Base-by-base conservation (phyloP, 805 yeast genomes). In the Tetrapisispora namnaoensis region DNA sequence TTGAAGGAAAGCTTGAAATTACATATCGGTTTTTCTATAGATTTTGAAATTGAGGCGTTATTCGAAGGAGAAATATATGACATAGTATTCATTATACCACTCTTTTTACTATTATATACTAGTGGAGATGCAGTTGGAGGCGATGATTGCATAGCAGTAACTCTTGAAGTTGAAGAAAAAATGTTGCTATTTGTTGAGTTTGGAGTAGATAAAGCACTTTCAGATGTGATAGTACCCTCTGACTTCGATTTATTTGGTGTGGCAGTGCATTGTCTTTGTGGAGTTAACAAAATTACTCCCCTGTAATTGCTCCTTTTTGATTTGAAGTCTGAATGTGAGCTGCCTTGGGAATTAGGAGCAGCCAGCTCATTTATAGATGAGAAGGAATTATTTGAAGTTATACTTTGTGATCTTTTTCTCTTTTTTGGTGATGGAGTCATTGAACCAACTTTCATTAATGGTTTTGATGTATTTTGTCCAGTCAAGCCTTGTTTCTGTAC, bases 361-460 rank as follows among this genome's bases (percentile, higher is more conserved):
- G 49, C 43, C 48, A 48, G 21, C 44, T 52, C 45, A 40, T 48
- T 17, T 20, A 13, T 8, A 13, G 28, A 20, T 43, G n/a, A 18
- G 17, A 30, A 37, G 14, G 22, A 39, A 37, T 30, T 43, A 40
- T 49, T 46, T 21, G 37, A 18, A 16, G 39, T 22, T 34, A 36
- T 21, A 35, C 44, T 40, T 20, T 36, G 35, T 8, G 28, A 40
- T 30, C 55, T 48, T 17, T 40, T 40, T 42, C 57, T 49, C 28
- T 55, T 58, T 37, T 55, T 53, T 17, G 61, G 60, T n/a, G 61
- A 58, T 7, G 62, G 58, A 10, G 59, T 59, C 42, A 54, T 46
- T 30, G 55, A 50, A n/a, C 63, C 65, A 1, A 66, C 62, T 49
- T 63, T 63, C 70, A 65, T 66, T 44, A 59, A 50, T 16, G 69